These are phyloP conservation scores for Obelidium mucronatum DNA, from an alignment of 192 early-diverging fungal genomes.

Conservation along the genomic window DNA sequence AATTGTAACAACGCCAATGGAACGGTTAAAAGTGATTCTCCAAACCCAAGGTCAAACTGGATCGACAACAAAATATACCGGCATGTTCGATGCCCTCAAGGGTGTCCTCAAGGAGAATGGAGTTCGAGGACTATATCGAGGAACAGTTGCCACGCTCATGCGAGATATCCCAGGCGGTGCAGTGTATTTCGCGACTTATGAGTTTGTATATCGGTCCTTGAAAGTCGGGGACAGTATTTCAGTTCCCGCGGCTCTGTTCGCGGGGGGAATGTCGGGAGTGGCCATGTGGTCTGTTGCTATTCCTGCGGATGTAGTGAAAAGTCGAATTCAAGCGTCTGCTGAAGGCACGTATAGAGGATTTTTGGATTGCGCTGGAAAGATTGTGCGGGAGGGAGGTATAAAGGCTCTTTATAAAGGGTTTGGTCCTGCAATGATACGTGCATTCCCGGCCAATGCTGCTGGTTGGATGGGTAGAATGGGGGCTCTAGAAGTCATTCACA, in stretches of 20 bases:
- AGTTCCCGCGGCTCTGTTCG: slow-evolving; percentile 74
- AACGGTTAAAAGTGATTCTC: slow-evolving; percentile 88
- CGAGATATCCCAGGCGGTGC: slow-evolving; percentile 88
- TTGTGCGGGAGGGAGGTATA: slow-evolving; percentile 73
- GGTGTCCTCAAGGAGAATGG: slow-evolving; percentile 81
- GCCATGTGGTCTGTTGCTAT: slow-evolving; percentile 89
- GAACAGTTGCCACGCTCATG: slow-evolving; percentile 83
- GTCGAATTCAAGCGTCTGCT: slow-evolving; percentile 72
- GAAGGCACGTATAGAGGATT: slow-evolving; percentile 73
- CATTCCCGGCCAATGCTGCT: slow-evolving; percentile 56
- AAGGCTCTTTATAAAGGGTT: slow-evolving; percentile 76
- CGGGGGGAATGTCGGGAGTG: slow-evolving; percentile 92
- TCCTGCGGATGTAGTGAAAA: slow-evolving; percentile 79
- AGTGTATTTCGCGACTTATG: slow-evolving; percentile 90
- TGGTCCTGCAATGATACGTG: slow-evolving; percentile 80
- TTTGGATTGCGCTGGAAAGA: slow-evolving; percentile 61
- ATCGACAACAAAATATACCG: slow-evolving; percentile 70
- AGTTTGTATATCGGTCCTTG: slow-evolving; percentile 58
- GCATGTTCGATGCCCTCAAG: slow-evolving; percentile 78
- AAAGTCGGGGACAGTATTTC: slow-evolving; percentile 64
- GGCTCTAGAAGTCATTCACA: slow-evolving; percentile 28
- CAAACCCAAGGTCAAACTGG: slow-evolving; percentile 63
- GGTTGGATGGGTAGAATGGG: slow-evolving; percentile 26
- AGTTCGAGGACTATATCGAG: slow-evolving; percentile 79
- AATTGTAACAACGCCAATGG: slow-evolving; percentile 85